A percentile compares a stretch with the other conserved stretches of the same genome.
Conservation (phyloP, 805 yeast species). For the Wickerhamomyces subpelliculosus region DNA sequence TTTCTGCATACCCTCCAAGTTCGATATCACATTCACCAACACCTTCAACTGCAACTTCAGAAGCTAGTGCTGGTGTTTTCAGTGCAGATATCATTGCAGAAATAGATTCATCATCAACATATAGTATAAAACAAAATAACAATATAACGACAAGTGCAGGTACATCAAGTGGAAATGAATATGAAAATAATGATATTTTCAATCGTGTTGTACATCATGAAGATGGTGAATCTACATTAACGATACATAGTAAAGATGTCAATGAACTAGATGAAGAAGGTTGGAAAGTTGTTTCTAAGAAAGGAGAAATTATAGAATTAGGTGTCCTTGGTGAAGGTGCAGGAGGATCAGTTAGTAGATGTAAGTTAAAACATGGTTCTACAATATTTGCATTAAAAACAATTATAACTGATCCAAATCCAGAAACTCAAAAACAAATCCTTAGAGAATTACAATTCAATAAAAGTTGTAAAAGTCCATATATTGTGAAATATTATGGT, state of each 20-base stretch:
- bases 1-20: no score
- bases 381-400: conserved; percentile 76
- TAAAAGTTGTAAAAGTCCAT: conserved; percentile 71
- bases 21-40: conserved; percentile 16
- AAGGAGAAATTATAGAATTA: conserved; percentile 58
- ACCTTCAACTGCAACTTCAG: conserved; percentile 25
- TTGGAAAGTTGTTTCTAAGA: conserved; percentile 60
- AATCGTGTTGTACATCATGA: background rate
- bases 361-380: conserved; percentile 50
- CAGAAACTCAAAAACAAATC: conserved; percentile 84
- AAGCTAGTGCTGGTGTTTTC: conserved; percentile 19
- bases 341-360: conserved; percentile 85
- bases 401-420: conserved; percentile 47
- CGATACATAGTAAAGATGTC: conserved; percentile 28
- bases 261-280: conserved; percentile 61
- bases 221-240: conserved; percentile 6
- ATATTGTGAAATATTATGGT: conserved; percentile 89
- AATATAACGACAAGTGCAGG: background rate
- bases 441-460: conserved; percentile 87
- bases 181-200: background rate
- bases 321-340: conserved; percentile 87
- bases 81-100: conserved; percentile 25
- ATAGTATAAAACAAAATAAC: background rate
- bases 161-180: background rate
- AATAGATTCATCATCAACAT: conserved; percentile 10